Percentiles rank a stretch among this genome's conserved stretches.
These are phyloP conservation scores for Camellia granthamiana DNA, from an alignment of 148 eudicot species.

Conservation along the genomic window DNA sequence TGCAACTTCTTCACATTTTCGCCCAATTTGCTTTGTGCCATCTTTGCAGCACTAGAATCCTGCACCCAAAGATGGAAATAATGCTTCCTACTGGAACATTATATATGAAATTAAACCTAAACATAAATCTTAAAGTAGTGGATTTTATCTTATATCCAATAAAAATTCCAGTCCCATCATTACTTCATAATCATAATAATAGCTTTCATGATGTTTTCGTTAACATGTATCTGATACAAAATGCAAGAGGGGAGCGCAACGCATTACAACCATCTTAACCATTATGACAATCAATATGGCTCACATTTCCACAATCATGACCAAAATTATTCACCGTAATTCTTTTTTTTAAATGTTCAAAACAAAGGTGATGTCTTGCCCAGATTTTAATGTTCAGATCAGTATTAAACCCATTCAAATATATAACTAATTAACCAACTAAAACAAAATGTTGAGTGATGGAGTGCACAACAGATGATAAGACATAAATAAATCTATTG, in stretches of 20 bases:
- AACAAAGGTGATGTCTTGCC: not conserved
- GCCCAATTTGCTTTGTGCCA: constrained; percentile 48
- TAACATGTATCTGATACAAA: not conserved
- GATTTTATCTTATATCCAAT: not conserved
- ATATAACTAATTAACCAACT: not conserved
- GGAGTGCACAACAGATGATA: not conserved
- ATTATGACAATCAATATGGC: no score
- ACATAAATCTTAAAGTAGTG: not conserved
- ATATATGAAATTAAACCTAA: no score
- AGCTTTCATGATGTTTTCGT: not conserved
- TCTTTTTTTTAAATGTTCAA: no score
- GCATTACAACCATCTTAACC: not conserved
- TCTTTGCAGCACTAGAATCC: constrained; percentile 57
- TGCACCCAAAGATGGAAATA: constrained; percentile 22
- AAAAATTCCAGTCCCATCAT: not conserved
- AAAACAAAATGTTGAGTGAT: not conserved
- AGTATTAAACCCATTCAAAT: not conserved
- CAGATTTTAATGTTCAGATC: not conserved
- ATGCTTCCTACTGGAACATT: not conserved
- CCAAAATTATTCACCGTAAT: no score
- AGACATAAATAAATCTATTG: not conserved
- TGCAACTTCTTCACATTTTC: constrained; percentile 62
- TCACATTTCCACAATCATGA: no score
- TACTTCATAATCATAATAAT: not conserved
- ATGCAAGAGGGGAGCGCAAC: not conserved